phyloP scores from a whole-genome alignment of 2,329 filamentous ascomycete genomes.

The Calcarisporium arbuscula region DNA sequence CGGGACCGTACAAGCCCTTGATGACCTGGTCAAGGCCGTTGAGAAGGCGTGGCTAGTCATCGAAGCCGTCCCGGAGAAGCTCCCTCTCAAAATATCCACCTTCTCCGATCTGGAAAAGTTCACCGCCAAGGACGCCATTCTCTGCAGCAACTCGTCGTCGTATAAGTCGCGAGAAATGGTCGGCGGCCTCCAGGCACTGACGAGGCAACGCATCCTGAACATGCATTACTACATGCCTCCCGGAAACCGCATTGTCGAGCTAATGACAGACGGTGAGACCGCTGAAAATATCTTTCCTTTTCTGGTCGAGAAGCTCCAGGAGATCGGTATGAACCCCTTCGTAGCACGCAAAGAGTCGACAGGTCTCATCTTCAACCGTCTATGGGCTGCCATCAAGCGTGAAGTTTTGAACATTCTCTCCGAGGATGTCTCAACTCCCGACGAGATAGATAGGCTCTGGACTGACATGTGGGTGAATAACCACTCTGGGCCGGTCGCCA shows the following conservation, averaged over 20 bases:
- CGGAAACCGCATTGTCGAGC: constrained; percentile 38
- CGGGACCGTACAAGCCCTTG: constrained; percentile 25
- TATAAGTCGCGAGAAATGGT: constrained; percentile 46
- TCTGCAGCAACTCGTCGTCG: constrained; percentile 45
- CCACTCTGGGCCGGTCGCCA: constrained; percentile 10
- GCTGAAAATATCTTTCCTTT: constrained; percentile 36
- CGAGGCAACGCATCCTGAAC: constrained; percentile 36
- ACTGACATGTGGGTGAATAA: constrained; percentile 27
- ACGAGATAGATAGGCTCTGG: constrained; percentile 45
- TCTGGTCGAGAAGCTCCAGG: constrained; percentile 30
- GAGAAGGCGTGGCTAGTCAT: constrained; percentile 45
- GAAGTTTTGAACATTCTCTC: constrained; percentile 42
- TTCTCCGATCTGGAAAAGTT: constrained; percentile 39
- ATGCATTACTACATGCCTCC: constrained; percentile 48
- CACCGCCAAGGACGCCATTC: constrained; percentile 37
- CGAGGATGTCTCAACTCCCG: constrained; percentile 41
- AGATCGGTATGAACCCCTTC: constrained; percentile 35
- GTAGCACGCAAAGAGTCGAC: constrained; percentile 41
- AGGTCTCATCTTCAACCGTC: constrained; percentile 48
- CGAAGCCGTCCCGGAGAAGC: constrained; percentile 45
- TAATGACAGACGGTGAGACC: constrained; percentile 47
- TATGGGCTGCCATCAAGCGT: constrained; percentile 52
- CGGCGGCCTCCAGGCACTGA: constrained; percentile 28
- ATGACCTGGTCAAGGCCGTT: constrained; percentile 33
- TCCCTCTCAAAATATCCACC: constrained; percentile 40